Evolutionary conservation across 2,329 filamentous ascomycete species (phyloP), one percentile per base, ranked within the genome.

Genomic region (Verticillium zaregamsianum): DNA sequence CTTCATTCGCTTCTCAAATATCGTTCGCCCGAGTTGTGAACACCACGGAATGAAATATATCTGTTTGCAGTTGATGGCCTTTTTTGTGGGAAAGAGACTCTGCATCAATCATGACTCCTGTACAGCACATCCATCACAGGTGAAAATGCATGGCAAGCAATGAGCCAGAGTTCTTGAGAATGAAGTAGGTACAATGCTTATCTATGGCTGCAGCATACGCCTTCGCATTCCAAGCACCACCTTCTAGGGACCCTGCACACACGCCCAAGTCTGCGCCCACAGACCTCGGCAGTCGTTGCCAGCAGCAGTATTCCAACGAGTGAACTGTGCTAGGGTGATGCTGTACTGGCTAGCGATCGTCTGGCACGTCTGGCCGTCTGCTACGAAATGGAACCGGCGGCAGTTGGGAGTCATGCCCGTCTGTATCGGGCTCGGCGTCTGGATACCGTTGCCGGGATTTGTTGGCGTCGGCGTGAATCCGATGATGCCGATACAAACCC

Each of bases 261-360:
- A 68, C 17, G 62, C 59, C 52, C 66, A 61, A 11, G 37, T 32
- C 49, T 60, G 59, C 15, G 52, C 54, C 58, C 60, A 66, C 15
- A 69, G 62, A 2, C 59, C 61, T 1, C 31, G 40, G 54, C 67
- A 70, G 31, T 59, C 49, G 3, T 20, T 55, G 12, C 63, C 63
- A 3, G 59, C 61, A 6, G 40, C 20, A 3, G 63, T 63, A 32
- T 68, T 69, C 67, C 65, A 69, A 6, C 61, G 60, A 49, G 57
- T 39, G 20, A 69, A 61, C 39, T 66, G 60, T 1, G 57, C 57
- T 1, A 65, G 14, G 17, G 58, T 58, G 37, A 67, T 63, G 14
- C 62, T 58, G 32, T 59, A 37, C 25, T 55, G 37, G 14, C 17
- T 54, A 20, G 55, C 58, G 12, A 66, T 63, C 2, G 15, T 40